Conservation (phyloP, 2,329 filamentous ascomycete species). For the Tolypocladium capitatum region DNA sequence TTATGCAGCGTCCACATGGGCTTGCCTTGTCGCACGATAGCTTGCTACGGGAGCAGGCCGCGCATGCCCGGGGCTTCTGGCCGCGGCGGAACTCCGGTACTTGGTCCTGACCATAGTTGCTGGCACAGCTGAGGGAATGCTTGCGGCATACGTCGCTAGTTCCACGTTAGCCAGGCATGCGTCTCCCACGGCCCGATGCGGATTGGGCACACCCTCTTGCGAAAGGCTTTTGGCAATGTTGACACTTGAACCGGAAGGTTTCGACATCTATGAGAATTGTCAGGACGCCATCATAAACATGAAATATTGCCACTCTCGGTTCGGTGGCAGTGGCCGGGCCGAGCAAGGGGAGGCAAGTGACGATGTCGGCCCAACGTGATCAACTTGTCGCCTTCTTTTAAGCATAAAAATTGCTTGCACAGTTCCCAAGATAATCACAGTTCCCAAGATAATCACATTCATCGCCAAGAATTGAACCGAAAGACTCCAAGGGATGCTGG, state of each 20-base stretch:
- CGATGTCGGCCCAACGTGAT: background rate
- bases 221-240: background rate
- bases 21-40: constrained; percentile 13
- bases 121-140: background rate
- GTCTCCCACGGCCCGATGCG: background rate
- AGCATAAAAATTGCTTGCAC: background rate
- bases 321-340: background rate
- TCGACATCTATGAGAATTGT: background rate
- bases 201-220: background rate
- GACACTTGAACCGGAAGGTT: background rate
- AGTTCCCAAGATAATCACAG: too few relatives aligned
- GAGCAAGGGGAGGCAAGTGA: background rate
- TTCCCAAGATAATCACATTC: background rate
- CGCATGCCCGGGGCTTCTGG: constrained; percentile 14
- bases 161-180: background rate
- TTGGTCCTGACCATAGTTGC: constrained; percentile 4
- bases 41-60: constrained; percentile 15
- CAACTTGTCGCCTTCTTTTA: background rate
- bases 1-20: constrained; percentile 12
- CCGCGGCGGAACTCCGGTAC: constrained; percentile 12
- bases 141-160: constrained; percentile 1
- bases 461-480: too few relatives aligned
- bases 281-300: background rate
- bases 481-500: background rate
- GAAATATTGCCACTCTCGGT: background rate